phyloP scores from a whole-genome alignment of 345 rosid genomes.

The Arabidopsis arenosa region DNA sequence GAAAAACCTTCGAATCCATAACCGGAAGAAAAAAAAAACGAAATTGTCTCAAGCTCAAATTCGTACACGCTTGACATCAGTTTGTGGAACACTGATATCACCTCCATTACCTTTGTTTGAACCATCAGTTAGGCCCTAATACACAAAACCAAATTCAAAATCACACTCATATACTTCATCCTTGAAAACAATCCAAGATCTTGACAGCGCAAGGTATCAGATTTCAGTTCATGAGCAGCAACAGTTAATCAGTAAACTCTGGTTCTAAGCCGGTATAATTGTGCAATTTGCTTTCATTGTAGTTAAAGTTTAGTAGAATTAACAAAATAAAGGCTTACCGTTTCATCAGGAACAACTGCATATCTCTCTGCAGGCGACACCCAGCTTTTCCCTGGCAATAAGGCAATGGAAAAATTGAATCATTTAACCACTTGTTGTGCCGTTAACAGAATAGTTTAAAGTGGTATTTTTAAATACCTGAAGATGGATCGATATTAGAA shows the following conservation, averaged over 20 bases:
- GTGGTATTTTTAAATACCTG: conserved; percentile 52
- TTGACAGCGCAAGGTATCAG: conserved; percentile 1
- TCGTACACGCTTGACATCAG: conserved; percentile 70
- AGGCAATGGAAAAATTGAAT: background rate
- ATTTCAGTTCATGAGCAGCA: background rate
- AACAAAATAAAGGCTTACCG: conserved; percentile 51
- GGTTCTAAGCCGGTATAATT: background rate
- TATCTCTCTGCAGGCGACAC: conserved; percentile 88
- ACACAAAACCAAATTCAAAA: conserved; percentile 6
- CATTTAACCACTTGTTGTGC: background rate
- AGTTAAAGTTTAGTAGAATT: background rate
- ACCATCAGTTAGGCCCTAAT: conserved; percentile 52
- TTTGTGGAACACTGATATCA: conserved; percentile 78
- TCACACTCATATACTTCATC: conserved; percentile 3
- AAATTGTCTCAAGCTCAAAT: conserved; percentile 40
- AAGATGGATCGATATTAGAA: conserved; percentile 64
- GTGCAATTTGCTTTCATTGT: background rate
- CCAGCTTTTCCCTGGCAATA: conserved; percentile 81
- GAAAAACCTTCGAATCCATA: conserved; percentile 2
- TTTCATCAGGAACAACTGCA: conserved; percentile 91
- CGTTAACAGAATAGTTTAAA: background rate
- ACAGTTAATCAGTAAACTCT: background rate
- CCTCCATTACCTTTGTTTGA: conserved; percentile 53
- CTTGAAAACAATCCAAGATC: background rate
- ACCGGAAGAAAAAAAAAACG: background rate